Evolutionary conservation across 177 flowering plant species (phyloP).

Genomic region (Tripterygium wilfordii): DNA sequence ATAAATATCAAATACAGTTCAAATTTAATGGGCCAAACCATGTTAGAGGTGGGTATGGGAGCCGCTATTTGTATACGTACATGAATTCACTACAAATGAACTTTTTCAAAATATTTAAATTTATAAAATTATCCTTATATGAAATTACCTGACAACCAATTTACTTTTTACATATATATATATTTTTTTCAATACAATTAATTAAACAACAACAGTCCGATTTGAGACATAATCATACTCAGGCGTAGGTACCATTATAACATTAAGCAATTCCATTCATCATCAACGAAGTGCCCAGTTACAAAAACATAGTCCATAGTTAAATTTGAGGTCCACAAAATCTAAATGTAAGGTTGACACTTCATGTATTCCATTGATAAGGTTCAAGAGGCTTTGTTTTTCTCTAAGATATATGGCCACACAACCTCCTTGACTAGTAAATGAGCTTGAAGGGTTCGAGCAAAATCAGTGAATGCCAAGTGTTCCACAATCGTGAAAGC

Average conservation of each 20-base stretch:
- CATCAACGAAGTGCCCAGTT: conserved; percentile 68
- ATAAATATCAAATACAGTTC: too few species aligned
- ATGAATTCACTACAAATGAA: too few species aligned
- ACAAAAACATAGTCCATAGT: conserved; percentile 50
- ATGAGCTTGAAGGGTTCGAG: conserved; percentile 61
- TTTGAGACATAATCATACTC: conserved; percentile 52
- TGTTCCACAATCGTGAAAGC: conserved; percentile 78
- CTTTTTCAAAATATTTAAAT: too few species aligned
- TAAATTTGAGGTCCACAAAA: conserved; percentile 61
- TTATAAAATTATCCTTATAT: too few species aligned
- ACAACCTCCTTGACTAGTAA: conserved; percentile 60
- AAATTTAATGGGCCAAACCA: too few species aligned
- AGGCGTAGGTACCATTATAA: conserved; percentile 47
- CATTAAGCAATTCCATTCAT: conserved; percentile 69
- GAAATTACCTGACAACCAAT: too few species aligned
- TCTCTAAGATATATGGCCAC: conserved; percentile 50
- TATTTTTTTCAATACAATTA: too few species aligned
- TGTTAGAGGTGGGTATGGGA: too few species aligned
- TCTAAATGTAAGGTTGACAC: conserved; percentile 62
- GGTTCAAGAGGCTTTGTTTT: conserved; percentile 49
- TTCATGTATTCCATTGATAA: conserved; percentile 48
- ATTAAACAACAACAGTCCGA: conserved; percentile 51
- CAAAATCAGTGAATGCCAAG: conserved; percentile 56
- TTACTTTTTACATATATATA: too few species aligned
- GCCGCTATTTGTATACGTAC: too few species aligned